phyloP scores from a whole-genome alignment of 176 grass and related monocot genomes.

The bread wheat (Triticum aestivum) region IWGSC_CS_RefSeq_v2.1 NC_057800.1:281105681-281106180 shows the following conservation, averaged over 20 bases:
- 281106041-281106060: conserved; percentile 41
- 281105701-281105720: conserved; percentile 6
- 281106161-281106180: conserved; percentile 94
- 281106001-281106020: conserved; percentile 90
- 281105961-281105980: conserved; percentile 94
- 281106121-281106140: conserved; percentile 97
- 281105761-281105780: conserved; percentile 62
- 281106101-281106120: conserved; percentile 54
- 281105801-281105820: conserved; percentile 96
- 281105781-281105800: conserved; percentile 83
- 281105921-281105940: conserved; percentile 65
- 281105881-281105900: conserved; percentile 95
- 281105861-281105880: conserved; percentile 98
- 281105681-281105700: neutral
- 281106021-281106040: conserved; percentile 87
- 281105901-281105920: conserved; percentile 92
- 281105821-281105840: conserved; percentile 93
- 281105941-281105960: conserved; percentile 84
- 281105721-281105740: conserved; percentile 30
- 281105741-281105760: neutral
- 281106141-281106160: conserved; percentile 86
- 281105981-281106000: conserved; percentile 91
- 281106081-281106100: conserved; percentile 10
- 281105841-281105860: conserved; percentile 96
- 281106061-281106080: conserved; percentile 4